Conservation (phyloP, 768 basidiomycete genomes). For the Zangia roseola region DNA sequence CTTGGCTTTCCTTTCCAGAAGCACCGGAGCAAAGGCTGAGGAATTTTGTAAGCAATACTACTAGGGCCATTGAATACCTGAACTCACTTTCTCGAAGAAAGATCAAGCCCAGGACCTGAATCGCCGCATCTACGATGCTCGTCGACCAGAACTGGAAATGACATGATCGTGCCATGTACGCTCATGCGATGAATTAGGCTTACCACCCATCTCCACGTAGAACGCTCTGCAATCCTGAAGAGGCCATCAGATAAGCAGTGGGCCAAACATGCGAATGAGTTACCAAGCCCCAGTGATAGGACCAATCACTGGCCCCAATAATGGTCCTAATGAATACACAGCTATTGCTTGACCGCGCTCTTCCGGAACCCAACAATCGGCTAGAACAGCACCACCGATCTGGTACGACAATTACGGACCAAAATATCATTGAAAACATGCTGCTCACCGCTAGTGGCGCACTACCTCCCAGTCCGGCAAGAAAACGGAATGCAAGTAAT, state of each 20-base stretch:
- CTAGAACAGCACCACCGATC: slow-evolving; percentile 68
- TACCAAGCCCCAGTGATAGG: slow-evolving; percentile 63
- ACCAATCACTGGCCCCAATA: slow-evolving; percentile 64
- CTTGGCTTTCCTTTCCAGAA: slow-evolving; percentile 51
- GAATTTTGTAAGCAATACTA: slow-evolving; percentile 14
- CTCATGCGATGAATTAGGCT: slow-evolving; percentile 15
- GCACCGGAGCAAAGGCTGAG: slow-evolving; percentile 28
- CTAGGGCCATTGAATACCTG: neutral
- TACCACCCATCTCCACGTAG: slow-evolving; percentile 75
- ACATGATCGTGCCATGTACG: too few species aligned
- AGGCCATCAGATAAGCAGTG: neutral
- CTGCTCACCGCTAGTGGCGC: slow-evolving; percentile 55
- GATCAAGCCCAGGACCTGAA: slow-evolving; percentile 57
- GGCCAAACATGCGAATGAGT: slow-evolving; percentile 3
- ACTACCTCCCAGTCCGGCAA: slow-evolving; percentile 71
- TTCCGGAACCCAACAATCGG: slow-evolving; percentile 59
- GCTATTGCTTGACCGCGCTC: slow-evolving; percentile 66
- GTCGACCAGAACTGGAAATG: slow-evolving; percentile 61
- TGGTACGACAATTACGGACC: slow-evolving; percentile 2
- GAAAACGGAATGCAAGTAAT: slow-evolving; percentile 67
- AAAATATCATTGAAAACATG: neutral
- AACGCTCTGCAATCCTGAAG: slow-evolving; percentile 50
- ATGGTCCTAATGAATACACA: slow-evolving; percentile 61
- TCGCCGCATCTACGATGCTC: slow-evolving; percentile 49
- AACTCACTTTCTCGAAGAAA: slow-evolving; percentile 62